These are phyloP conservation scores for Talaromyces islandicus DNA, from an alignment of 2,329 filamentous ascomycete species.

Conservation along the genomic window DNA sequence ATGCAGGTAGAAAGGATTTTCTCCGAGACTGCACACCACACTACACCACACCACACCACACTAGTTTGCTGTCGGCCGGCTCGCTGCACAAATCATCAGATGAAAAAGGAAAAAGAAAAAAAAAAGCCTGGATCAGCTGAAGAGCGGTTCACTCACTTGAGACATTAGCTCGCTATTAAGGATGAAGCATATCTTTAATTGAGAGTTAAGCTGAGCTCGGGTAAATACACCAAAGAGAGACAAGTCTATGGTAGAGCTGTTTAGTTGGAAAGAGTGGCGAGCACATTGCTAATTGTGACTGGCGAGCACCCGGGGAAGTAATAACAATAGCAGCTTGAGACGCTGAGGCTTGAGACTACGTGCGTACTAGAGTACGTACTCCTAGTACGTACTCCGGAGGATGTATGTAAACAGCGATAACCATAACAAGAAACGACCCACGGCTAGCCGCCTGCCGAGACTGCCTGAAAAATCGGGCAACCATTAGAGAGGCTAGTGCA, in stretches of 20 bases:
- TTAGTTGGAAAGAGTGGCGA: not conserved
- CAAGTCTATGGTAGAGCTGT: no score
- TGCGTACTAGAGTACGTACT: no score
- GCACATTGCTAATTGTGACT: not conserved
- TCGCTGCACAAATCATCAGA: not conserved
- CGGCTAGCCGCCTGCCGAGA: not conserved
- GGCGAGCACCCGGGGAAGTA: not conserved
- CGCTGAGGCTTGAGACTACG: no score
- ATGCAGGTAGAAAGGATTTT: not conserved
- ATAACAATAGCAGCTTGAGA: no score
- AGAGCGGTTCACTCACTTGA: not conserved
- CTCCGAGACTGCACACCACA: not conserved
- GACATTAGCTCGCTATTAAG: not conserved
- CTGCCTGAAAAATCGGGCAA: not conserved
- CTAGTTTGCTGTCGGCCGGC: not conserved
- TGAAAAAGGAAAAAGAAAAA: no score
- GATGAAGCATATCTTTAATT: not conserved
- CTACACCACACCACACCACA: not conserved
- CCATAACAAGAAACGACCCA: not conserved
- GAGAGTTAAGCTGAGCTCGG: not conserved
- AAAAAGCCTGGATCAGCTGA: not conserved
- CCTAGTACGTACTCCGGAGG: no score
- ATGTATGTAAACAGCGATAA: no score
- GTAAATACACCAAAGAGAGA: not conserved
- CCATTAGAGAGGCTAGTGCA: not conserved